Evolutionary conservation across 805 yeast species (phyloP), one percentile per base, ranked within the genome.

Genomic region (Barnettozyma siamensis): DNA sequence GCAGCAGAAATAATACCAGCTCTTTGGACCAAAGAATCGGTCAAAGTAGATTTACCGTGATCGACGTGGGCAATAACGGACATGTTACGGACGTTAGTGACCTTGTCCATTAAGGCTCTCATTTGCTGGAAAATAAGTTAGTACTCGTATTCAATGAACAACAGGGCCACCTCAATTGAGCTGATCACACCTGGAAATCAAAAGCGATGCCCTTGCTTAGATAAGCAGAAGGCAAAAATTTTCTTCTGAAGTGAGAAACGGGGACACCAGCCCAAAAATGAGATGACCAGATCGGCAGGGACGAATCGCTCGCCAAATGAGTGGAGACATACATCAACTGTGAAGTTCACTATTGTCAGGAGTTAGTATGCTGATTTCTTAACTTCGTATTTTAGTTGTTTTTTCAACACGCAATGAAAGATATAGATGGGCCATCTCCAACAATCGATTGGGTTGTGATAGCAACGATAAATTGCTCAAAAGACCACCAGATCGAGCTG

Each of bases 31-130:
- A 91, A 84, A 55, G 99, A 93, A 76, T 91, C 99, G 73, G 99
- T 91, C 73, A 91, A 83, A 63, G 99, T 91, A 59, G 97, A 89
- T 75, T 91, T 91, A 78, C 99, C 99, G 81, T 93, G 99, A 82
- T 91, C 99, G 85, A 91, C 98, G 80, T 91, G 99, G 67, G 99
- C 99, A 83, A 93, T 93, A 74, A 91, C 99, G 75, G 98, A 91
- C 95, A 91, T 93, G 94, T 93, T 93, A 81, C 99, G 96, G 68
- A 93, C 97, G 71, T 91, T 91, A 75, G 97, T 84, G 80, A 89
- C 96, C 76, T 83, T 84, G 94, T 93, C 98, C 99, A 91, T 91
- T 75, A 91, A 83, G 68, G 75, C 88, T 78, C 99, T 95, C 83
- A 93, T 91, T 78, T 93, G 97, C 75, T 72, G 57, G 12, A 17